Conservation (phyloP, 768 basidiomycete species). For the Pisolithus sp. region DNA sequence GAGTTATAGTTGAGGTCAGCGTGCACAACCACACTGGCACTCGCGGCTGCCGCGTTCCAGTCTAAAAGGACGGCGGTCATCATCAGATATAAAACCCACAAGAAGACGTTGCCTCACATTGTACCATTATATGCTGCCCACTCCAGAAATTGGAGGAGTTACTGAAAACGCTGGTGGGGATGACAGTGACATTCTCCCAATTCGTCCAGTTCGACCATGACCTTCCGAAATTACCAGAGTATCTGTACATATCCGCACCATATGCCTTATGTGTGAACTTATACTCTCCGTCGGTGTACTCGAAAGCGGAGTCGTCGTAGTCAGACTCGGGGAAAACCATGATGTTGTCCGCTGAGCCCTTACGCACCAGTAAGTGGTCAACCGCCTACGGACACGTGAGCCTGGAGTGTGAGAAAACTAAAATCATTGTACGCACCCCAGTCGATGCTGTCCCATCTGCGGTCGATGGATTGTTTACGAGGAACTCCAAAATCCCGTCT, state of each 20-base stretch:
- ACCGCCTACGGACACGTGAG: slow-evolving; percentile 36
- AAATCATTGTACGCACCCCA: slow-evolving; percentile 38
- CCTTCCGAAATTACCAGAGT: slow-evolving; percentile 79
- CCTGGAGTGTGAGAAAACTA: background rate
- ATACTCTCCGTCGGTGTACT: slow-evolving; percentile 56
- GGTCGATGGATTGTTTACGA: slow-evolving; percentile 50
- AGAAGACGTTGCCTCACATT: slow-evolving; percentile 49
- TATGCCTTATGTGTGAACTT: slow-evolving; percentile 75
- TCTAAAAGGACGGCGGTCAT: slow-evolving; percentile 37
- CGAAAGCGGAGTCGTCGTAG: slow-evolving; percentile 60
- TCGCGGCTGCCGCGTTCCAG: slow-evolving; percentile 65
- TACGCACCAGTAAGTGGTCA: slow-evolving; percentile 77
- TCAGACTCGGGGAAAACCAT: slow-evolving; percentile 85
- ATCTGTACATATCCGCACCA: slow-evolving; percentile 84
- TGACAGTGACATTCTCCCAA: slow-evolving; percentile 69
- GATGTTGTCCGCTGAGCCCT: slow-evolving; percentile 66
- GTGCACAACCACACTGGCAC: slow-evolving; percentile 64
- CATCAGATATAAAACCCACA: background rate
- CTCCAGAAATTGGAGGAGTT: slow-evolving; percentile 55
- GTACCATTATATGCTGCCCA: slow-evolving; percentile 82
- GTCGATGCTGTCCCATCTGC: slow-evolving; percentile 39
- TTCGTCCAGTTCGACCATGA: slow-evolving; percentile 44
- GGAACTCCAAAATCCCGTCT: slow-evolving; percentile 78
- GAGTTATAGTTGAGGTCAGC: slow-evolving; percentile 61
- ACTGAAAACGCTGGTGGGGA: slow-evolving; percentile 54